Evolutionary conservation across 2,329 filamentous ascomycete genomes (phyloP).

Genomic region (Tolypocladium cylindrosporum): DNA sequence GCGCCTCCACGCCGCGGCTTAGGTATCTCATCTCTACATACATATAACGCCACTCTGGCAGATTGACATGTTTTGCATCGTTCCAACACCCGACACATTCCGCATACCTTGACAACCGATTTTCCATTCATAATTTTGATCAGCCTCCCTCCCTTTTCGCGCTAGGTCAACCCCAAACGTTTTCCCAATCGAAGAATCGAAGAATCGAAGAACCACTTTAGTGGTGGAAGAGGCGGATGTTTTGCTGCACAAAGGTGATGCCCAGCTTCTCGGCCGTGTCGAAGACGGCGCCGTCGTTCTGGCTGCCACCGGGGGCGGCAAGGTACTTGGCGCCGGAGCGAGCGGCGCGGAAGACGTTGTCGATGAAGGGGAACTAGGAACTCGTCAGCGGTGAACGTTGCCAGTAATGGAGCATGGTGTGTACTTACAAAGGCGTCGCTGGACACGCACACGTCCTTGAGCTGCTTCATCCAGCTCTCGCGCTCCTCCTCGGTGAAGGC

Average conservation of each 20-base stretch:
- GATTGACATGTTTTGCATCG: not conserved
- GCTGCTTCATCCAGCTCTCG: constrained; percentile 73
- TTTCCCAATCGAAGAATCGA: not conserved
- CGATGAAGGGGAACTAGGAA: constrained; percentile 84
- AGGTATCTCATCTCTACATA: not conserved
- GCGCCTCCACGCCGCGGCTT: not conserved
- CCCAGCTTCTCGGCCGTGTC: constrained; percentile 84
- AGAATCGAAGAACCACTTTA: constrained; percentile 30
- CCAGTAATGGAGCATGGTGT: not conserved
- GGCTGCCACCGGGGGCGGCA: constrained; percentile 82
- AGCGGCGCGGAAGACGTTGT: constrained; percentile 89
- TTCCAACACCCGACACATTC: not conserved
- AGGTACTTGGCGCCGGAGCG: constrained; percentile 93
- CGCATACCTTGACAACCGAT: not conserved
- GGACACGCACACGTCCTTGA: constrained; percentile 74
- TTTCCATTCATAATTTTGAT: not conserved
- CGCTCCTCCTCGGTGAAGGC: constrained; percentile 79
- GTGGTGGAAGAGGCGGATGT: constrained; percentile 89
- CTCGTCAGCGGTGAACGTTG: not conserved
- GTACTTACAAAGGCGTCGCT: constrained; percentile 86
- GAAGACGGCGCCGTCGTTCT: constrained; percentile 74
- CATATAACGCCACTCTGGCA: not conserved
- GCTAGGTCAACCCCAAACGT: not conserved
- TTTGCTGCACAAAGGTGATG: constrained; percentile 94
- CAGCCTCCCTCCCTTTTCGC: not conserved